A percentile compares a stretch with the other conserved stretches of the same genome.
Evolutionary conservation across 2,329 filamentous ascomycete genomes (phyloP).

Genomic region (Colletotrichum echinochloae): DNA sequence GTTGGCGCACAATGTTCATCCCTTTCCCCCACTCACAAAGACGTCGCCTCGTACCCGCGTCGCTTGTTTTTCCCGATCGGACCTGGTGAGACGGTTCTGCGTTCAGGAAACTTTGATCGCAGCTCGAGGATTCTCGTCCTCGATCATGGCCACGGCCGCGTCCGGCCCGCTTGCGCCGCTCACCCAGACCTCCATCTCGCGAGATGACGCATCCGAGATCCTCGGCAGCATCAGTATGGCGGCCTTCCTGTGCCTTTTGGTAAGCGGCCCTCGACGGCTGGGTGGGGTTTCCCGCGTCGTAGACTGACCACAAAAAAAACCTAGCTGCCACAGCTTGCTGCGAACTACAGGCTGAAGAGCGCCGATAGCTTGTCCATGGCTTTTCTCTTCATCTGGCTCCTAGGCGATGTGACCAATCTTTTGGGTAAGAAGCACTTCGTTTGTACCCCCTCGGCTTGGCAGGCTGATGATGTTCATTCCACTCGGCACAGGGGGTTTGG

Average conservation of each 20-base stretch:
- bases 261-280: background rate
- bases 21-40: too few relatives aligned
- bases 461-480: too few relatives aligned
- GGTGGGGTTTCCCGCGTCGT: too few relatives aligned
- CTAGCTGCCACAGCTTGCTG: constrained; percentile 26
- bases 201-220: constrained; percentile 26
- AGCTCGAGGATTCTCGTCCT: background rate
- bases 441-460: background rate
- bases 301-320: background rate
- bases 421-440: constrained; percentile 9
- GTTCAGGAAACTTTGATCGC: background rate
- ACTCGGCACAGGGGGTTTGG: background rate
- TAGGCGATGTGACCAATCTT: constrained; percentile 22
- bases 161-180: background rate
- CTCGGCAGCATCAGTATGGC: constrained; percentile 35
- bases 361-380: constrained; percentile 36
- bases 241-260: constrained; percentile 34
- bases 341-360: constrained; percentile 26
- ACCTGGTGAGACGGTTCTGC: too few relatives aligned
- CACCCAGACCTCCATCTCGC: background rate
- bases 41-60: background rate
- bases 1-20: background rate
- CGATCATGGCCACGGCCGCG: background rate
- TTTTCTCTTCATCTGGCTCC: constrained; percentile 27
- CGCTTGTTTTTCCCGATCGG: background rate